These are phyloP conservation scores for Jimgerdemannia flammicorona DNA, from an alignment of 192 early-diverging fungal species.

Conservation along the genomic window DNA sequence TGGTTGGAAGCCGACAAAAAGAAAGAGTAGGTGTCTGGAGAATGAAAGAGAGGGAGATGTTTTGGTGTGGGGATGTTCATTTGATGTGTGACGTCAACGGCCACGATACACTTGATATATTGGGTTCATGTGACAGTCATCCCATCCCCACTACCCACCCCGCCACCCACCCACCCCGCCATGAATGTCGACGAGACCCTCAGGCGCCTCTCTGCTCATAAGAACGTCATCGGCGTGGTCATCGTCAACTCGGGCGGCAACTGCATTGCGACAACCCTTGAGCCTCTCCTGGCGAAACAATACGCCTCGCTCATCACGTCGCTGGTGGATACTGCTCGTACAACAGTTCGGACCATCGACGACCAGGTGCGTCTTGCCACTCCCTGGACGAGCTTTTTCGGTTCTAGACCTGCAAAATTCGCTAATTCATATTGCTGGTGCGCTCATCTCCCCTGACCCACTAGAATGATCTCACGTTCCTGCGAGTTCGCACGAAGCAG, in stretches of 20 bases:
- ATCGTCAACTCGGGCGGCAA: constrained; percentile 91
- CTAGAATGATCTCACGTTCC: constrained; percentile 91
- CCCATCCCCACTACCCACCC: too few species aligned
- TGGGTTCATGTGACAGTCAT: too few species aligned
- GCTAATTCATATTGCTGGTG: background rate
- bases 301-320: constrained; percentile 83
- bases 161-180: too few species aligned
- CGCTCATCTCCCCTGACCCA: too few species aligned
- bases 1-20: too few species aligned
- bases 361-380: constrained; percentile 51
- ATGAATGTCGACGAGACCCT: constrained; percentile 89
- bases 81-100: too few species aligned
- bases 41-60: too few species aligned
- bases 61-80: too few species aligned
- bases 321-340: constrained; percentile 71
- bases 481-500: constrained; percentile 90
- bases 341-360: constrained; percentile 79
- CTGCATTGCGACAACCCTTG: constrained; percentile 86
- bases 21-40: too few species aligned
- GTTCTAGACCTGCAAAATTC: too few species aligned
- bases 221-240: constrained; percentile 90
- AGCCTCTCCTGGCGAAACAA: constrained; percentile 71
- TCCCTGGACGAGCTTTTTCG: too few species aligned
- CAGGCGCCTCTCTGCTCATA: constrained; percentile 79
- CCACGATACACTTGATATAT: too few species aligned